Evolutionary conservation across 2,329 filamentous ascomycete species (phyloP).

Genomic region (Trichoderma citrinoviride): DNA sequence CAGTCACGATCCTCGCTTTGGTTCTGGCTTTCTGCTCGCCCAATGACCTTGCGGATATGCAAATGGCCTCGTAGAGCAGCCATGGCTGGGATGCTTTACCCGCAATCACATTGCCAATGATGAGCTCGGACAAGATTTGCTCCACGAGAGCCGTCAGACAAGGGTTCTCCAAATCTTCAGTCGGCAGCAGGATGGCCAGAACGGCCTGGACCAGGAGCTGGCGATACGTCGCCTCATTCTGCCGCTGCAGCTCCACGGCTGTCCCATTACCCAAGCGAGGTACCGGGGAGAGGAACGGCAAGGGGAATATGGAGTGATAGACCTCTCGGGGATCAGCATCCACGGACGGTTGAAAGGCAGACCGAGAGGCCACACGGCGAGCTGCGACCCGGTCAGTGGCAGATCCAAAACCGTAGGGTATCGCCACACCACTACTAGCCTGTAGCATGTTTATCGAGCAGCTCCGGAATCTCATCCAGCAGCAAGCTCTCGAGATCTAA

Average conservation of each 20-base stretch:
- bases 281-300: constrained; percentile 76
- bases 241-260: constrained; percentile 58
- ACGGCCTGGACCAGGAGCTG: constrained; percentile 82
- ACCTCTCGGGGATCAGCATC: constrained; percentile 62
- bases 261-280: constrained; percentile 55
- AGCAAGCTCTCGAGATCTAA: constrained; percentile 80
- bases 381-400: constrained; percentile 48
- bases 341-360: constrained; percentile 57
- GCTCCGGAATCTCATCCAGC: constrained; percentile 81
- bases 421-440: constrained; percentile 49
- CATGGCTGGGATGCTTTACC: constrained; percentile 82
- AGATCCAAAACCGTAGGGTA: constrained; percentile 6
- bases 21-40: constrained; percentile 32
- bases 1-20: constrained; percentile 23
- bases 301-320: constrained; percentile 80
- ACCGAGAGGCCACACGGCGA: constrained; percentile 65
- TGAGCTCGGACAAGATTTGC: constrained; percentile 86
- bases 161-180: constrained; percentile 85
- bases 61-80: constrained; percentile 82
- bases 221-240: constrained; percentile 80
- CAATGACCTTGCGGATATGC: constrained; percentile 59
- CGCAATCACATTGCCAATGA: constrained; percentile 77
- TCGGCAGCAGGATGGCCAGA: constrained; percentile 80
- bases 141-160: constrained; percentile 80
- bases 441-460: constrained; percentile 75